Evolutionary conservation across 2,329 filamentous ascomycete genomes (phyloP).

Genomic region (Phyllosticta capitalensis): DNA sequence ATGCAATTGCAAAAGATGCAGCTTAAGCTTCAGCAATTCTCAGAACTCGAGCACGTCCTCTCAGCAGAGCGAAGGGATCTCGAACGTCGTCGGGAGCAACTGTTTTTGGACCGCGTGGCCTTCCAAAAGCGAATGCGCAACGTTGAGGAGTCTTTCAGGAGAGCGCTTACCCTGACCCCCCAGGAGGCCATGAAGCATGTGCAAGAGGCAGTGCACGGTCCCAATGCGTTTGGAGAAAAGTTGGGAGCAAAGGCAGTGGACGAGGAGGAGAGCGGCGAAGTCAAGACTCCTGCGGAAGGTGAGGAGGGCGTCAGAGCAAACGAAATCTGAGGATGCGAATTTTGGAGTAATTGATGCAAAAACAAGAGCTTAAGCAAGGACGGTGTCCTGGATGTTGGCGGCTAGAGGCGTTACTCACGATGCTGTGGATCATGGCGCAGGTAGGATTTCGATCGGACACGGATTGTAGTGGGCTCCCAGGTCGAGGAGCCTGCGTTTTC

Average conservation of each 20-base stretch:
- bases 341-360: not conserved
- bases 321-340: constrained; percentile 20
- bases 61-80: constrained; percentile 88
- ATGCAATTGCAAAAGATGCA: constrained; percentile 92
- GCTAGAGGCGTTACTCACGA: not conserved
- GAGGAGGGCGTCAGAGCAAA: constrained; percentile 24
- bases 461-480: not conserved
- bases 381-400: not conserved
- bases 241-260: constrained; percentile 11
- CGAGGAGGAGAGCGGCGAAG: constrained; percentile 12
- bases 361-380: not conserved
- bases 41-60: constrained; percentile 87
- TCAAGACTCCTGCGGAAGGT: constrained; percentile 23
- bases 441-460: not conserved
- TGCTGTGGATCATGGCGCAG: not conserved
- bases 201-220: constrained; percentile 25
- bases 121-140: constrained; percentile 83
- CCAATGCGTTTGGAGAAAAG: constrained; percentile 9
- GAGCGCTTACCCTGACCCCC: constrained; percentile 31
- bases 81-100: constrained; percentile 80
- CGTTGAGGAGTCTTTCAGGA: constrained; percentile 65
- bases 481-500: not conserved
- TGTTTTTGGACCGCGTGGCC: constrained; percentile 83
- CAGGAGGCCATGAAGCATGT: constrained; percentile 25
- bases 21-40: constrained; percentile 90